These are phyloP conservation scores for Penicillium sp. DNA, from an alignment of 2,329 filamentous ascomycete species.

Conservation along the genomic window DNA sequence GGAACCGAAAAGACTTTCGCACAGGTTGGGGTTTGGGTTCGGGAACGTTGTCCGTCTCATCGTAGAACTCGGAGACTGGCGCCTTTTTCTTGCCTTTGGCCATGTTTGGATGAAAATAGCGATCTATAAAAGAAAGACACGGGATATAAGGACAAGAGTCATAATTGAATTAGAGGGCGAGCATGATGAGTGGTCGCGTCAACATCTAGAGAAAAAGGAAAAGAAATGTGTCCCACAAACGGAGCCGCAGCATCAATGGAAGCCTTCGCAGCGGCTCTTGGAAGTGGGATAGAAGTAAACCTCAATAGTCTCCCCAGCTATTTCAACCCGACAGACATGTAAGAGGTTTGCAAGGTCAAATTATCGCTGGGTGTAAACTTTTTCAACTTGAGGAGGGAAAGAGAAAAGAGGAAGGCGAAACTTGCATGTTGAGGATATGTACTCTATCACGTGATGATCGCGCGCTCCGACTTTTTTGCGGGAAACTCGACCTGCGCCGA, in stretches of 20 bases:
- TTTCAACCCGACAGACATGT: conserved; percentile 59
- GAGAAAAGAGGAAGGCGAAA: no score
- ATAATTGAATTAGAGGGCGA: conserved; percentile 21
- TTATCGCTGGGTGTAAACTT: conserved; percentile 58
- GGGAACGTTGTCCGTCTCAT: conserved; percentile 13
- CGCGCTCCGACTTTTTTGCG: conserved; percentile 33
- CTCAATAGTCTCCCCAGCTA: conserved; percentile 50
- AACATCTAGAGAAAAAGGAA: conserved; percentile 9
- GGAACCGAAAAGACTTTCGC: conserved; percentile 47
- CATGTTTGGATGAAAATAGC: conserved; percentile 11
- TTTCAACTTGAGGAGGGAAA: conserved; percentile 34
- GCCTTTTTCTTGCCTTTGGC: conserved; percentile 16
- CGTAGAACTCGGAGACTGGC: conserved; percentile 10
- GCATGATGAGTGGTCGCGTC: conserved; percentile 1
- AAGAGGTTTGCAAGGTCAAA: conserved; percentile 56
- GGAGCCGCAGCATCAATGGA: conserved; percentile 49
- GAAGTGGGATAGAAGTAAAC: conserved; percentile 42
- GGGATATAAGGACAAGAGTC: conserved; percentile 13
- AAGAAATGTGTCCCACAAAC: conserved; percentile 47
- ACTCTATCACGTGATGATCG: conserved; percentile 19
- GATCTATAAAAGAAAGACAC: conserved; percentile 21
- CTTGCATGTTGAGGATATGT: conserved; percentile 30
- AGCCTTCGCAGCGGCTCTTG: conserved; percentile 51
- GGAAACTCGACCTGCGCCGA: conserved; percentile 13
- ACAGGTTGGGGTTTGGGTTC: conserved; percentile 21